Evolutionary conservation across 1,139 yeast genomes (phyloP), one percentile per base, ranked within the genome.

Genomic region (Ogataea hybrid): DNA sequence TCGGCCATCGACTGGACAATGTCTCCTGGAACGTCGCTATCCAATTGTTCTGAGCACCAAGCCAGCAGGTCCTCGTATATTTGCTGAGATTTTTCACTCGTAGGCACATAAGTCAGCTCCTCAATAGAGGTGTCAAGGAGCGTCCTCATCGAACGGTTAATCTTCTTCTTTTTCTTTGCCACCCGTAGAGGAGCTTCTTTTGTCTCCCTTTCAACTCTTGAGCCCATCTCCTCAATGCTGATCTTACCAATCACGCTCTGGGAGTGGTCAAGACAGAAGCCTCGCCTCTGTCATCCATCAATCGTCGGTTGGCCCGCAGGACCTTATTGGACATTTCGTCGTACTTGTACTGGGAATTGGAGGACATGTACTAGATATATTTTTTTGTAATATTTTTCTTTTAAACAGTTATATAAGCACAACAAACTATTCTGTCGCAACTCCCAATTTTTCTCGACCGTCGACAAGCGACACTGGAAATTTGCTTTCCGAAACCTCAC

Each of bases 321-420:
- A 85, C 90, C 67, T 82, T 81, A 57, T 82, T 85, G 43, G 95
- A 77, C 88, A 85, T 82, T 57, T 75, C 84, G 56, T 78, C 82
- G 53, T 79, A 77, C 43, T 74, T 68, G 55, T 74, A 75, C 49
- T 69, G 57, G 23, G 41, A 38, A 28, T 38, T 38, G n/a, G 36
- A 34, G 25, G 35, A 35, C 36, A 34, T 35, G 18, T n/a, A 14
- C 5, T 9, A 18, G n/a, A 11, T 8, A 10, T 11, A 11, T 30
- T 30, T 38, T 37, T 32, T 22, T 38, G 9, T 12, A 25, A 25
- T 30, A 11, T 15, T 15, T 28, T 30, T 15, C 16, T 30, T 28
- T 28, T 28, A 11, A 6, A 28, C 12, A 3, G 16, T 28, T 12
- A 38, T 16, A 17, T 33, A 38, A 28, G 28, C 33, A 27, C 41